Evolutionary conservation across 768 basidiomycete genomes (phyloP).

Genomic region (Hydnomerulius pinastri): DNA sequence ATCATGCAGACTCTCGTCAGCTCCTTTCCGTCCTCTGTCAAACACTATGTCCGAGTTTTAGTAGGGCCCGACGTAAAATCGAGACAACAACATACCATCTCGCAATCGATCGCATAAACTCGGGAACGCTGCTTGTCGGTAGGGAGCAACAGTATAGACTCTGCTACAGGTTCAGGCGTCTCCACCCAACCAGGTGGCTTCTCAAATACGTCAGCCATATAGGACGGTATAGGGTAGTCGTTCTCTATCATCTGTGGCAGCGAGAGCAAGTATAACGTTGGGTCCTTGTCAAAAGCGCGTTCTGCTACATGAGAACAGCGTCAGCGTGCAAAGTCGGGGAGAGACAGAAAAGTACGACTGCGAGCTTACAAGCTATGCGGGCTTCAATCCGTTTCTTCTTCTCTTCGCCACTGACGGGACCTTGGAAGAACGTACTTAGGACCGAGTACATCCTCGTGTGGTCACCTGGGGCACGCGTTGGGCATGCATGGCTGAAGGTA

Average conservation of each 20-base stretch:
- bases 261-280: slow-evolving; percentile 71
- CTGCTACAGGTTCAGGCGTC: slow-evolving; percentile 54
- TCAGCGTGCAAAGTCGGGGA: slow-evolving; percentile 3
- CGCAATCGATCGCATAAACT: slow-evolving; percentile 91
- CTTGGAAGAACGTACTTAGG: slow-evolving; percentile 78
- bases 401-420: slow-evolving; percentile 78
- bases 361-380: slow-evolving; percentile 39
- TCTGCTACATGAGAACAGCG: slow-evolving; percentile 45
- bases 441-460: slow-evolving; percentile 82
- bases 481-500: slow-evolving; percentile 91
- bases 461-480: slow-evolving; percentile 92
- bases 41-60: slow-evolving; percentile 52
- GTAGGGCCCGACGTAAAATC: background rate
- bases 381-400: slow-evolving; percentile 63
- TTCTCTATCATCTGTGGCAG: slow-evolving; percentile 92
- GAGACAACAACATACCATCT: slow-evolving; percentile 70
- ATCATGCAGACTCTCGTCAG: slow-evolving; percentile 84
- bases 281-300: slow-evolving; percentile 59
- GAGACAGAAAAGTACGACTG: slow-evolving; percentile 15
- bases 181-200: slow-evolving; percentile 79
- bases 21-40: slow-evolving; percentile 89
- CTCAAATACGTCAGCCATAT: slow-evolving; percentile 72
- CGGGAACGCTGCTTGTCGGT: slow-evolving; percentile 39
- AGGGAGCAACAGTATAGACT: slow-evolving; percentile 33
- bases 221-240: slow-evolving; percentile 88